These are phyloP conservation scores for Termitomyces sp. DNA, from an alignment of 768 basidiomycete species.

Conservation along the genomic window DNA sequence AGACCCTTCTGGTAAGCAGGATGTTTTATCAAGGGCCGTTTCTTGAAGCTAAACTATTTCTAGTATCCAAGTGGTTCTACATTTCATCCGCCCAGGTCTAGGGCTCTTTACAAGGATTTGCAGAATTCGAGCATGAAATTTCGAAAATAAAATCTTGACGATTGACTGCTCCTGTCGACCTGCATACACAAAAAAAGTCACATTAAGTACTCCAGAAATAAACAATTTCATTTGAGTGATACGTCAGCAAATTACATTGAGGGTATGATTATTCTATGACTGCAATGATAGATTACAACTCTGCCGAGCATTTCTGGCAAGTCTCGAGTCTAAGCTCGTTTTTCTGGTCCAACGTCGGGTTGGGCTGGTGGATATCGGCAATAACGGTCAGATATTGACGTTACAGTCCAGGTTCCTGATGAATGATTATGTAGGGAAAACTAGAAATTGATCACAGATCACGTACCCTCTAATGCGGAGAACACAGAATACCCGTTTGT, in stretches of 20 bases:
- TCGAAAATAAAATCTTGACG: neutral
- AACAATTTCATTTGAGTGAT: neutral
- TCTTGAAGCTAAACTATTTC: constrained; percentile 3
- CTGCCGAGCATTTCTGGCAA: constrained; percentile 12
- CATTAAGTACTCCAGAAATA: neutral
- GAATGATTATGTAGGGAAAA: neutral
- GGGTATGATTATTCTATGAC: constrained; percentile 7
- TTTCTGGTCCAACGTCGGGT: constrained; percentile 39
- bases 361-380: constrained; percentile 83
- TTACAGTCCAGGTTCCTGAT: constrained; percentile 86
- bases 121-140: neutral
- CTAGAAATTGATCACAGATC: neutral
- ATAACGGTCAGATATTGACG: constrained; percentile 83
- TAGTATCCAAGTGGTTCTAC: constrained; percentile 93
- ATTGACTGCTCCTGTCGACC: neutral
- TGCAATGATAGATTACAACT: constrained; percentile 11
- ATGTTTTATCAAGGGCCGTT: neutral
- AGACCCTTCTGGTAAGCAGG: constrained; percentile 76
- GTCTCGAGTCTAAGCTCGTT: constrained; percentile 21
- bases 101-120: neutral
- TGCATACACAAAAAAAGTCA: neutral
- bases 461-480: constrained; percentile 82
- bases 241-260: constrained; percentile 7
- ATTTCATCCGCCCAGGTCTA: constrained; percentile 85
- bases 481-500: constrained; percentile 82